Evolutionary conservation across 768 basidiomycete genomes (phyloP).

Genomic region (Rhodosporidiobolus odoratus): DNA sequence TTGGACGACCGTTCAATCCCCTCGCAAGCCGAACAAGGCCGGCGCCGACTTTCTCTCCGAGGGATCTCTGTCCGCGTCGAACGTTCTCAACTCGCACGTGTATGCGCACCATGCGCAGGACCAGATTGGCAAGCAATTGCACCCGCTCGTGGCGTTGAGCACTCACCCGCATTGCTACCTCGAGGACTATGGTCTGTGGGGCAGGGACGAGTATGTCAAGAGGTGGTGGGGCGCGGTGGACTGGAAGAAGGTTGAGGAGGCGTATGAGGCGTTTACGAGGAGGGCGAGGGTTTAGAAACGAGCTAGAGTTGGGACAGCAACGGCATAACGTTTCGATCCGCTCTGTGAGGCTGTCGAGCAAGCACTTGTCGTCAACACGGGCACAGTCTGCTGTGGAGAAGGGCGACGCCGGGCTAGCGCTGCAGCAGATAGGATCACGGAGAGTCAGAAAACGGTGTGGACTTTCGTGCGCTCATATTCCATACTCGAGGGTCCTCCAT

Average conservation of each 20-base stretch:
- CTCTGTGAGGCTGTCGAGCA: too few relatives aligned
- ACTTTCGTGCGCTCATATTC: too few relatives aligned
- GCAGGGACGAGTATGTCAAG: conserved; percentile 76
- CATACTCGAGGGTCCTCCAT: too few relatives aligned
- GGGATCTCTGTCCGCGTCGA: background rate
- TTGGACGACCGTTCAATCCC: conserved; percentile 15
- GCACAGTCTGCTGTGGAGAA: too few relatives aligned
- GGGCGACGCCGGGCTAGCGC: too few relatives aligned
- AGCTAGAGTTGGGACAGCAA: background rate
- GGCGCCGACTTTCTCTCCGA: background rate
- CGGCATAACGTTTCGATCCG: too few relatives aligned
- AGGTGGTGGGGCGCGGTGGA: conserved; percentile 78
- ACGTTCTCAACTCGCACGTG: background rate
- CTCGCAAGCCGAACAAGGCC: background rate
- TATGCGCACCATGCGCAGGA: background rate
- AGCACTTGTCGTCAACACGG: too few relatives aligned
- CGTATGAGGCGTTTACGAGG: conserved; percentile 21
- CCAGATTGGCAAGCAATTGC: conserved; percentile 54
- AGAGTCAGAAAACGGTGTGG: too few relatives aligned
- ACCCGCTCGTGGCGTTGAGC: conserved; percentile 68
- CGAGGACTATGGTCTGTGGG: conserved; percentile 78
- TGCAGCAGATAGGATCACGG: too few relatives aligned
- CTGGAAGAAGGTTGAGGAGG: conserved; percentile 59
- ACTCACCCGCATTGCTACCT: conserved; percentile 85
- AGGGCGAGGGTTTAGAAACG: background rate